Percentiles rank a stretch among this genome's conserved stretches.
Conservation (phyloP, 768 basidiomycete species). For the Rhizopogon vulgaris region DNA sequence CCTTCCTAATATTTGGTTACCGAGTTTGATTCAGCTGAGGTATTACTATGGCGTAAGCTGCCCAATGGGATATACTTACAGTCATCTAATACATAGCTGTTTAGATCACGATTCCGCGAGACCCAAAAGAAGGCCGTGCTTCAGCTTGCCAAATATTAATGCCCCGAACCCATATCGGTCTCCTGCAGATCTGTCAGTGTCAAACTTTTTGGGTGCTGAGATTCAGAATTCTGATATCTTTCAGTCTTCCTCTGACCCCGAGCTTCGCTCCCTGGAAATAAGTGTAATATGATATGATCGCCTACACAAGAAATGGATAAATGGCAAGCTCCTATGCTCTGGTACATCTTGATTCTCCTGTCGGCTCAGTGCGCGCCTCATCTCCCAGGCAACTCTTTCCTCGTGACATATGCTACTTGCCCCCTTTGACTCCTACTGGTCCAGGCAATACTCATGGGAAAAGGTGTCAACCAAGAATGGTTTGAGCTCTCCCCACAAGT, state of each 20-base stretch:
- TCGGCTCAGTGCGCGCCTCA: slow-evolving; percentile 15
- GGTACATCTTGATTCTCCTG: slow-evolving; percentile 23
- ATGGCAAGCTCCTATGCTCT: slow-evolving; percentile 30
- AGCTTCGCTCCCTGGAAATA: slow-evolving; percentile 36
- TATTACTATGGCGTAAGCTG: slow-evolving; percentile 17
- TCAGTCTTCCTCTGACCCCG: slow-evolving; percentile 32
- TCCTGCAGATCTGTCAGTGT: slow-evolving; percentile 25
- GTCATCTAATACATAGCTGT: slow-evolving; percentile 13
- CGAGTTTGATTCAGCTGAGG: no score
- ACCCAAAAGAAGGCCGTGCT: slow-evolving; percentile 20
- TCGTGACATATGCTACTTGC: slow-evolving; percentile 25
- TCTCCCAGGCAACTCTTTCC: slow-evolving; percentile 13
- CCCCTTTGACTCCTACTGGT: slow-evolving; percentile 21
- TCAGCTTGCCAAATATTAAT: slow-evolving; percentile 18
- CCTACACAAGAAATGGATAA: slow-evolving; percentile 30
- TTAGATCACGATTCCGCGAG: slow-evolving; percentile 13
- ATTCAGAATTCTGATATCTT: slow-evolving; percentile 32
- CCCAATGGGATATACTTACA: slow-evolving; percentile 18
- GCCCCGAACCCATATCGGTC: slow-evolving; percentile 30
- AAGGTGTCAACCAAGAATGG: slow-evolving; percentile 30
- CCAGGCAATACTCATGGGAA: slow-evolving; percentile 31
- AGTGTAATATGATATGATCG: slow-evolving; percentile 31
- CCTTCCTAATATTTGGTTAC: slow-evolving; percentile 37
- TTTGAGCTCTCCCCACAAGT: slow-evolving; percentile 30
- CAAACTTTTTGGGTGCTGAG: slow-evolving; percentile 24